Percentiles rank a stretch among this genome's conserved stretches.
Conservation (phyloP, 805 yeast genomes). For the Huiozyma naganishii region DNA sequence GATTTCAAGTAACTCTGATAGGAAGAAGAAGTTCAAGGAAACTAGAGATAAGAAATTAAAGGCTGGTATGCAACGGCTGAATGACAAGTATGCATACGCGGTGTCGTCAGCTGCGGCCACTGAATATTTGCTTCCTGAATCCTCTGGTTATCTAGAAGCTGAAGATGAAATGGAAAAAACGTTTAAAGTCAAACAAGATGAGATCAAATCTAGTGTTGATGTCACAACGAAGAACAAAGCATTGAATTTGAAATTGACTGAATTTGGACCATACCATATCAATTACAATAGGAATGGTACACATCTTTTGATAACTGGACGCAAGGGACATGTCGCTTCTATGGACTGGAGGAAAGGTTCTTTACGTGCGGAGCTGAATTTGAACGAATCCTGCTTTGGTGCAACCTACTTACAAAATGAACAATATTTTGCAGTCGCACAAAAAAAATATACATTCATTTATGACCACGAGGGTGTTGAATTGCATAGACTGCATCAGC, state of each 20-base stretch:
- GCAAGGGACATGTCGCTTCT: constrained; percentile 89
- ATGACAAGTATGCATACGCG: constrained; percentile 66
- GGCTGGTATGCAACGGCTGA: constrained; percentile 56
- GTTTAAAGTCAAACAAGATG: constrained; percentile 71
- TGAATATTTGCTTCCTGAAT: constrained; percentile 75
- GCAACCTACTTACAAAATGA: constrained; percentile 87
- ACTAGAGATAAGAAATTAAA: constrained; percentile 51
- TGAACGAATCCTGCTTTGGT: constrained; percentile 83
- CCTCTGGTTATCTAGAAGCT: constrained; percentile 78
- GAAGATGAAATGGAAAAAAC: constrained; percentile 92
- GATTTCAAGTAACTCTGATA: constrained; percentile 2
- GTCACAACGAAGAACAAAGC: constrained; percentile 61
- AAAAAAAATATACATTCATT: constrained; percentile 84
- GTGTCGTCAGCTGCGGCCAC: constrained; percentile 77
- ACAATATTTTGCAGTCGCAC: constrained; percentile 93
- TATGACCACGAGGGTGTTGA: constrained; percentile 89
- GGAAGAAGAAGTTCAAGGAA: constrained; percentile 9
- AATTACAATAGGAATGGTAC: constrained; percentile 87
- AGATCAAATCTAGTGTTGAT: constrained; percentile 69
- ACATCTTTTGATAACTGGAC: constrained; percentile 72
- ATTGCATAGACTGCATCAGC: constrained; percentile 83
- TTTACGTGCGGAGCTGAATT: constrained; percentile 68
- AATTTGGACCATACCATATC: constrained; percentile 76
- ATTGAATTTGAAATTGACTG: constrained; percentile 59
- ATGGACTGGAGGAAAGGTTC: constrained; percentile 91